Percentiles rank a stretch among this genome's conserved stretches.
These are phyloP conservation scores for Sicyos baderoa DNA, from an alignment of 306 rosid species.

Conservation along the genomic window DNA sequence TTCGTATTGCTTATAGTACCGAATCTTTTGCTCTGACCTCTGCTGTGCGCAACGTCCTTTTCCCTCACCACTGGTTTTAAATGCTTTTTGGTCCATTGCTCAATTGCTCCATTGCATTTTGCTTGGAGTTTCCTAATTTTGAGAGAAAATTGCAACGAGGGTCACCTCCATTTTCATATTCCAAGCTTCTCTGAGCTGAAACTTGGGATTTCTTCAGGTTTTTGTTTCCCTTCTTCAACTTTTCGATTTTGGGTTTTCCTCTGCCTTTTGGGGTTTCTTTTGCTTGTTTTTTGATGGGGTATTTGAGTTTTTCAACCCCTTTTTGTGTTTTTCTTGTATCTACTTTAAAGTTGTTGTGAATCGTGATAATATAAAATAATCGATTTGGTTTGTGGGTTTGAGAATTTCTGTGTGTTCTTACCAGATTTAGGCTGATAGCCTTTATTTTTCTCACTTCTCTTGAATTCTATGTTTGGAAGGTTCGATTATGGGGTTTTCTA, in stretches of 20 bases:
- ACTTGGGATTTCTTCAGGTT: conserved; percentile 20
- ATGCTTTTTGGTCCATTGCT: conserved; percentile 27
- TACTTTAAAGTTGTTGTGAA: not conserved
- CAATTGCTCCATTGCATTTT: not conserved
- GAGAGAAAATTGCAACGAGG: no score
- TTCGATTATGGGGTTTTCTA: conserved; percentile 6
- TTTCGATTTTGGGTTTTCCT: not conserved
- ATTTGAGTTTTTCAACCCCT: not conserved
- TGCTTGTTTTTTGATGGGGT: conserved; percentile 1
- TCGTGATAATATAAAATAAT: conserved; percentile 8
- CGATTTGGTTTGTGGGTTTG: not conserved
- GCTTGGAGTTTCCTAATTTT: no score
- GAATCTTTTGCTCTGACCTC: conserved; percentile 24
- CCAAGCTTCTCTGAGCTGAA: not conserved
- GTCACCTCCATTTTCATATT: not conserved
- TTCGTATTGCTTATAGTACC: conserved; percentile 17
- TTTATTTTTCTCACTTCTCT: not conserved
- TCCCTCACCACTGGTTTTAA: conserved; percentile 30
- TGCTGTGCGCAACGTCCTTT: conserved; percentile 20
- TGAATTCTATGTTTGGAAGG: conserved; percentile 5
- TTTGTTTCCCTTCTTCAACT: conserved; percentile 1
- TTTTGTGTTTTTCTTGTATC: not conserved
- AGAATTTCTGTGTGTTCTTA: not conserved
- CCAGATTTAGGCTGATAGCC: not conserved
- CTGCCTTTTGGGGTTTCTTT: conserved; percentile 5